phyloP scores from a whole-genome alignment of 495 filamentous ascomycete genomes.

The Lasiosphaeris hirsuta region DNA sequence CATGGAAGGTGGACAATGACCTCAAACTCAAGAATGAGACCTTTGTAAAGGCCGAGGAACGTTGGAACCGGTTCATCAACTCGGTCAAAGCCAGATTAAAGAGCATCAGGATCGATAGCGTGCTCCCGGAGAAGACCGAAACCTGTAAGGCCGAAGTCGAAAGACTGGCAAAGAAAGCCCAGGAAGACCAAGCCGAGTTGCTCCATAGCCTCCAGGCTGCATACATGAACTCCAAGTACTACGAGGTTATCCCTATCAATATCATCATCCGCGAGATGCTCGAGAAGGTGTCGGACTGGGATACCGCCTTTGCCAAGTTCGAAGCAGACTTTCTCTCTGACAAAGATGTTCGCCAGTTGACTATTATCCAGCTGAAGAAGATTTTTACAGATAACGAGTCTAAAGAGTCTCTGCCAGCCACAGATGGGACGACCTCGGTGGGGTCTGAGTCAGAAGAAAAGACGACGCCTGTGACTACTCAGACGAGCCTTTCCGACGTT shows the following conservation, averaged over 20 bases:
- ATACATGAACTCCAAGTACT: constrained; percentile 91
- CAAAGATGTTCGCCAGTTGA: constrained; percentile 91
- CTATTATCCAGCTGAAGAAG: constrained; percentile 87
- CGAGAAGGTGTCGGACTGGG: constrained; percentile 92
- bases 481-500: constrained; percentile 23
- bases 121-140: constrained; percentile 79
- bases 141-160: constrained; percentile 80
- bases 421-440: constrained; percentile 51
- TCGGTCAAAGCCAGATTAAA: constrained; percentile 81
- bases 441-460: constrained; percentile 42
- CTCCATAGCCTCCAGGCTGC: constrained; percentile 77
- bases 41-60: constrained; percentile 71
- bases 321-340: constrained; percentile 95
- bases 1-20: constrained; percentile 96
- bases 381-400: constrained; percentile 90
- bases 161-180: constrained; percentile 64
- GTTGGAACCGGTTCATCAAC: constrained; percentile 77
- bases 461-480: constrained; percentile 33
- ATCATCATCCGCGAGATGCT: constrained; percentile 81
- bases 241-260: constrained; percentile 93
- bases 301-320: constrained; percentile 81
- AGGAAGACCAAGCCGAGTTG: constrained; percentile 72
- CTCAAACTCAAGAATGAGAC: constrained; percentile 89
- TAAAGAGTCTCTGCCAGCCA: constrained; percentile 62
- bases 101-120: constrained; percentile 85